These are phyloP conservation scores for Aspergillus nidulans DNA, from an alignment of 495 filamentous ascomycete genomes.

Conservation along the genomic window DNA sequence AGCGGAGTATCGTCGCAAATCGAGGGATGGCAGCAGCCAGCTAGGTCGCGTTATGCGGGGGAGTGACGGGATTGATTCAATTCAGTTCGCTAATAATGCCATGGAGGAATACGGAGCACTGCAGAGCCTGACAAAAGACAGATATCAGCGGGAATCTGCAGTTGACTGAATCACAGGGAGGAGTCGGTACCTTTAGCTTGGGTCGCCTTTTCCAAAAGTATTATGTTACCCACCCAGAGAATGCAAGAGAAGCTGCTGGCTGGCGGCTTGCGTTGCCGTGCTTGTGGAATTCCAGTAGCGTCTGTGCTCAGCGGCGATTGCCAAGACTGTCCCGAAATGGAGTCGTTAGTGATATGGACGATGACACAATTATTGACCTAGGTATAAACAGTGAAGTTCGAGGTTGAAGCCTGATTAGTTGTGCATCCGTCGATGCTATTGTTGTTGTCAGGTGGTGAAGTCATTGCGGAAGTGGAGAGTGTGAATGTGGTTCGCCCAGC, in stretches of 20 bases:
- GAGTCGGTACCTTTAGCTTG: constrained; percentile 1
- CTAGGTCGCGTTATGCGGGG: neutral
- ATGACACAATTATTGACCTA: neutral
- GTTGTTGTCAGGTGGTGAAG: neutral
- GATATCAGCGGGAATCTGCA: neutral
- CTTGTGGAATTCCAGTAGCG: neutral
- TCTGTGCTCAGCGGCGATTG: neutral
- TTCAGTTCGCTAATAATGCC: neutral
- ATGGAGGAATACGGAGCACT: neutral
- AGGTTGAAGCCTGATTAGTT: neutral
- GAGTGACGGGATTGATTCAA: neutral
- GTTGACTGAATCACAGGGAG: neutral
- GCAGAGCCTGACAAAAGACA: neutral
- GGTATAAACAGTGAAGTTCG: neutral
- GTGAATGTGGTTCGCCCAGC: neutral
- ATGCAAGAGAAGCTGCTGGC: neutral
- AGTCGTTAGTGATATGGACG: neutral
- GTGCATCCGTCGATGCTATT: neutral
- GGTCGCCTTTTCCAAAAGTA: neutral
- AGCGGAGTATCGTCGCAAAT: constrained; percentile 5
- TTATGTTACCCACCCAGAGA: neutral
- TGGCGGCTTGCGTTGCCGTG: neutral
- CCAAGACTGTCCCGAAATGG: constrained; percentile 10
- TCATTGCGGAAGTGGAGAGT: neutral
- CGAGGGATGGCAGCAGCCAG: neutral